Percentiles rank a stretch among this genome's conserved stretches.
phyloP scores from a whole-genome alignment of 1,284 basidiomycete species.

The Rhodotorula sp. region DNA sequence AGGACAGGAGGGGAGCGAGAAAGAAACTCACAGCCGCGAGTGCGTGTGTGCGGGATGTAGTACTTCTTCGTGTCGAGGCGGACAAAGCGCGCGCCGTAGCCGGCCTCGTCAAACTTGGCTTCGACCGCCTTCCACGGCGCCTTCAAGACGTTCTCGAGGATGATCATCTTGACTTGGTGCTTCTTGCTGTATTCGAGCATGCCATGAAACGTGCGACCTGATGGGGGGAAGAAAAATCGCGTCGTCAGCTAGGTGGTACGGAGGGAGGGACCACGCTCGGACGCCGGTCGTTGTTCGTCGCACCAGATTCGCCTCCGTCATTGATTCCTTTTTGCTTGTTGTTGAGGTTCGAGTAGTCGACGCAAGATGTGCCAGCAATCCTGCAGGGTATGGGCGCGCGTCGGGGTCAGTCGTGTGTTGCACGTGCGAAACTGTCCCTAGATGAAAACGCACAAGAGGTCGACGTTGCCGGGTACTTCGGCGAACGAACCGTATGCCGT shows the following conservation, averaged over 20 bases:
- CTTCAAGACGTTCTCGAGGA: conserved; percentile 88
- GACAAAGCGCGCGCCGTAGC: conserved; percentile 70
- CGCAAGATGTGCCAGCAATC: conserved; percentile 90
- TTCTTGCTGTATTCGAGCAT: conserved; percentile 91
- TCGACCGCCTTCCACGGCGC: conserved; percentile 83
- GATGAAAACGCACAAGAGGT: conserved; percentile 51
- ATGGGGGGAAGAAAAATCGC: background rate
- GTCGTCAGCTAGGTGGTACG: background rate
- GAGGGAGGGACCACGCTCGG: conserved; percentile 53
- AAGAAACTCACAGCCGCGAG: conserved; percentile 62
- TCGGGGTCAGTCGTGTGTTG: background rate
- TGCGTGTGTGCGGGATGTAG: conserved; percentile 92
- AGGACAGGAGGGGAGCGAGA: background rate
- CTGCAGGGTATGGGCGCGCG: conserved; percentile 49
- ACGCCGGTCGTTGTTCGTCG: no score
- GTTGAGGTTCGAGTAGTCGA: conserved; percentile 93
- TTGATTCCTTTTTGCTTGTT: conserved; percentile 73
- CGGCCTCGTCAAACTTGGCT: conserved; percentile 69
- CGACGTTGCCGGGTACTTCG: conserved; percentile 83
- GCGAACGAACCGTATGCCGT: conserved; percentile 88
- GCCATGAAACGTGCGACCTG: conserved; percentile 47
- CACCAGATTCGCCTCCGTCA: conserved; percentile 77
- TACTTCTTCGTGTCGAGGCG: conserved; percentile 87
- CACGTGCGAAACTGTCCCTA: background rate
- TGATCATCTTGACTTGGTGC: conserved; percentile 82